Evolutionary conservation across 192 early-diverging fungal genomes (phyloP).

Genomic region (Coemansia sp.): DNA sequence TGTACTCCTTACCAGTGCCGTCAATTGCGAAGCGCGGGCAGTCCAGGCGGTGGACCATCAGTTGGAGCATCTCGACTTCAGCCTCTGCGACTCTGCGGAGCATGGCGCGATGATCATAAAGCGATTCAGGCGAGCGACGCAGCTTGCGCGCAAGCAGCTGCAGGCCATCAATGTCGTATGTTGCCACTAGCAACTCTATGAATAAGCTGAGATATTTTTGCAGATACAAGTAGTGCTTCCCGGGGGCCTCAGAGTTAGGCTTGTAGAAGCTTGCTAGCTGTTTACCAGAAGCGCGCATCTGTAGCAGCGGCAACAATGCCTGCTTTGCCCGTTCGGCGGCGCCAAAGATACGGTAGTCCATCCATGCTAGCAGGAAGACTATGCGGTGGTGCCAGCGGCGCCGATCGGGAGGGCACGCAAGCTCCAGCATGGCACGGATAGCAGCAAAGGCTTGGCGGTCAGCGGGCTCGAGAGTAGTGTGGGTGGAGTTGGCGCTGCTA

Average conservation of each 20-base stretch:
- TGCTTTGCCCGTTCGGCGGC: conserved; percentile 39
- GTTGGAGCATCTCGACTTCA: conserved; percentile 19
- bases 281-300: conserved; percentile 39
- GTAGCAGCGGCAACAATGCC: conserved; percentile 31
- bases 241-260: conserved; percentile 46
- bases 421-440: conserved; percentile 19
- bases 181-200: conserved; percentile 33
- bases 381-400: conserved; percentile 48
- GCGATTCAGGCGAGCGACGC: conserved; percentile 27
- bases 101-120: conserved; percentile 16
- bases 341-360: conserved; percentile 28
- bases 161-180: conserved; percentile 31
- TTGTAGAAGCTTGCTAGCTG: conserved; percentile 54
- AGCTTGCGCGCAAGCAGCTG: conserved; percentile 45
- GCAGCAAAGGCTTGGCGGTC: neutral
- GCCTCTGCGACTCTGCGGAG: conserved; percentile 8
- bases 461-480: neutral
- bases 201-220: conserved; percentile 48
- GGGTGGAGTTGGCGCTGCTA: too few species aligned
- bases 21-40: conserved; percentile 42
- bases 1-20: conserved; percentile 23
- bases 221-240: conserved; percentile 52
- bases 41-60: conserved; percentile 31
- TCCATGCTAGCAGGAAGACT: conserved; percentile 42
- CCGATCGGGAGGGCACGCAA: conserved; percentile 37